Conservation (phyloP, 179 eudicot genomes). For the Heliamphora pulchella region DNA sequence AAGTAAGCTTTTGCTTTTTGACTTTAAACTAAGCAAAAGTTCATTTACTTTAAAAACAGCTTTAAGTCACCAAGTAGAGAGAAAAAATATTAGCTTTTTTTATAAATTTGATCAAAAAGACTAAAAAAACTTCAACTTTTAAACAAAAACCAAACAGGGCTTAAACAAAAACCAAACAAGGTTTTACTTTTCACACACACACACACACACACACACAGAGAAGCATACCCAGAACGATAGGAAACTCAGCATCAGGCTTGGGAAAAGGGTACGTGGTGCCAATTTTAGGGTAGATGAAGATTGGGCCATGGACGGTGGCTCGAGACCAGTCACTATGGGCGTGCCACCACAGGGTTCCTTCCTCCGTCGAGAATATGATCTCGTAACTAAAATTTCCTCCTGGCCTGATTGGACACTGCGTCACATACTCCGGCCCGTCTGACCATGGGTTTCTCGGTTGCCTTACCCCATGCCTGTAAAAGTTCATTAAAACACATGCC, state of each 20-base stretch:
- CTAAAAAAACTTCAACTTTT: no score
- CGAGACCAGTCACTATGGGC: constrained; percentile 20
- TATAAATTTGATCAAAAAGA: no score
- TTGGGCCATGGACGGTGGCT: constrained; percentile 17
- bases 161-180: no score
- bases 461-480: constrained; percentile 36
- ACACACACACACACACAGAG: background rate
- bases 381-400: constrained; percentile 28
- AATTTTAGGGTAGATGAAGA: background rate
- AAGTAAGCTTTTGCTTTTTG: no score
- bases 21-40: no score
- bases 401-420: constrained; percentile 35
- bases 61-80: no score
- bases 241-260: constrained; percentile 14
- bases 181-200: no score
- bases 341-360: constrained; percentile 20
- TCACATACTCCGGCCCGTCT: constrained; percentile 32
- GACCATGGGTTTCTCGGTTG: constrained; percentile 40
- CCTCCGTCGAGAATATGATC: constrained; percentile 24
- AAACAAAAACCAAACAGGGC: no score
- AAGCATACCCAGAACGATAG: constrained; percentile 8
- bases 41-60: no score
- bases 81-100: no score
- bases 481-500: background rate
- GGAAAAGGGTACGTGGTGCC: constrained; percentile 12